phyloP scores from a whole-genome alignment of 352 stramenopile species.

The Pythium angustatum region DNA sequence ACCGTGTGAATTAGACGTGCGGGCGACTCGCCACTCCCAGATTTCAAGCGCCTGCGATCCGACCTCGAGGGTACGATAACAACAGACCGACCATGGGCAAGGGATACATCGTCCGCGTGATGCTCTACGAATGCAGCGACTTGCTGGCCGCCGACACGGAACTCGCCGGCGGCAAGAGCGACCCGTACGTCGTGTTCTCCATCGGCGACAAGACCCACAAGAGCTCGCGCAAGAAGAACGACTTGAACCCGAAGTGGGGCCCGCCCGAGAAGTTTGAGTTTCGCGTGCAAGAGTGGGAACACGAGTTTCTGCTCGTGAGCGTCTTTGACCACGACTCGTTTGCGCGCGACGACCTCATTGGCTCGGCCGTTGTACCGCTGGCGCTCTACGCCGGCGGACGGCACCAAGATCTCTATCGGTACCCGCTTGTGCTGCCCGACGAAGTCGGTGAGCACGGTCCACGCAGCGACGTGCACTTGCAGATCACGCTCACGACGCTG shows the following conservation, averaged over 20 bases:
- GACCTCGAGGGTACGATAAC: no score
- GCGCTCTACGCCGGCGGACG: conserved; percentile 57
- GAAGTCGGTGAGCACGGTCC: conserved; percentile 45
- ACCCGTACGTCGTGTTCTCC: conserved; percentile 73
- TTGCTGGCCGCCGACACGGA: conserved; percentile 50
- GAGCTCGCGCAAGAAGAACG: conserved; percentile 66
- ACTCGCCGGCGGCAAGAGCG: conserved; percentile 65
- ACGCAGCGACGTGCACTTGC: conserved; percentile 61
- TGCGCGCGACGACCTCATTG: conserved; percentile 70
- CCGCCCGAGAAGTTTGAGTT: conserved; percentile 80
- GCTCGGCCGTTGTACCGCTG: conserved; percentile 64
- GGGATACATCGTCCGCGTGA: conserved; percentile 41
- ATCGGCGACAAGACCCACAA: conserved; percentile 50
- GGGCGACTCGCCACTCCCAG: no score
- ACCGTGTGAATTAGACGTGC: no score
- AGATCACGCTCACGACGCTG: conserved; percentile 56
- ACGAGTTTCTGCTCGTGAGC: conserved; percentile 61
- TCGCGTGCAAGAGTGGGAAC: conserved; percentile 57
- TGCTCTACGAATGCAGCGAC: conserved; percentile 68
- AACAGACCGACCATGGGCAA: conserved; percentile 29
- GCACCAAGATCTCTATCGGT: conserved; percentile 69
- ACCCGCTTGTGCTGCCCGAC: conserved; percentile 66
- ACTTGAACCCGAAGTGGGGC: conserved; percentile 69
- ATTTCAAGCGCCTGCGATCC: background rate
- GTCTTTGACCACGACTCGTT: conserved; percentile 78